Evolutionary conservation across 768 basidiomycete species (phyloP).

Genomic region (Termitomyces titanicus): DNA sequence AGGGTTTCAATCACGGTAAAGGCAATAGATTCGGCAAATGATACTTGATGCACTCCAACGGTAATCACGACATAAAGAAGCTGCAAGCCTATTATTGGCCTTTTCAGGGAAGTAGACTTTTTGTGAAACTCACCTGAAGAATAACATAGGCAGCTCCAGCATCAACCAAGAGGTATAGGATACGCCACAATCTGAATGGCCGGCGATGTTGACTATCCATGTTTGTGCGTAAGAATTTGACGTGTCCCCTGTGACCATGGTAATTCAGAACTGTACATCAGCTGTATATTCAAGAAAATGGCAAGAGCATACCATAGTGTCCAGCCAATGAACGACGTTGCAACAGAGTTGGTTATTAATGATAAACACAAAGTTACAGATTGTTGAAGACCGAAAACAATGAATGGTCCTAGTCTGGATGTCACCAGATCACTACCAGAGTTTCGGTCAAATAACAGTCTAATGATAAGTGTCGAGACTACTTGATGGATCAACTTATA

Average conservation of each 20-base stretch:
- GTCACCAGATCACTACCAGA: not conserved
- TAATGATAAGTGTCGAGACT: not conserved
- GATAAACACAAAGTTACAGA: too few relatives aligned
- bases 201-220: not conserved
- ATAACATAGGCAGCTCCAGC: not conserved
- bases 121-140: not conserved
- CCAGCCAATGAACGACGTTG: too few relatives aligned
- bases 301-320: not conserved
- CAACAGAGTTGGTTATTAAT: not conserved
- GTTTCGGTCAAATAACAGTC: not conserved
- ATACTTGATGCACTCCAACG: not conserved
- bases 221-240: not conserved
- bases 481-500: not conserved
- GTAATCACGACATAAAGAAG: not conserved
- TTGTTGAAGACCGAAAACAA: too few relatives aligned
- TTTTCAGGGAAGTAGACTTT: not conserved
- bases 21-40: not conserved
- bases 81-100: not conserved
- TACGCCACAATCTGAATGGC: not conserved
- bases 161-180: not conserved
- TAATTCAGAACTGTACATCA: not conserved
- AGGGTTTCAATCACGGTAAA: not conserved
- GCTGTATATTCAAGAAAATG: not conserved
- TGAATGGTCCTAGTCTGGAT: too few relatives aligned
- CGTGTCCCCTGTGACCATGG: not conserved